Conservation (phyloP, 495 filamentous ascomycete genomes). For the Xanthoparmelia taractica region DNA sequence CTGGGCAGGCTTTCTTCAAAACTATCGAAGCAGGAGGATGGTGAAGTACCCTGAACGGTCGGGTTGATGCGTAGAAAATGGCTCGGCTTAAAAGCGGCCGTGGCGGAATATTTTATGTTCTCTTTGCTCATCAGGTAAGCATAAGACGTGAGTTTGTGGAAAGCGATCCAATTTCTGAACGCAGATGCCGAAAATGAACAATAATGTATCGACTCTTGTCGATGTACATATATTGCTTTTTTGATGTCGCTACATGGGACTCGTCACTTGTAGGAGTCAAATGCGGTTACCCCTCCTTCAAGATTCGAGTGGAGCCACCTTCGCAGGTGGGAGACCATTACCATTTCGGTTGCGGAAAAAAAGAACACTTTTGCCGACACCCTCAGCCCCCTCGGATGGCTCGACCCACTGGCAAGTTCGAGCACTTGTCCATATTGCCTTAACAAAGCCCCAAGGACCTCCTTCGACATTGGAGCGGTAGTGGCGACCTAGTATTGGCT, state of each 20-base stretch:
- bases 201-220: background rate
- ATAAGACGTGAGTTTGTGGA: background rate
- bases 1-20: background rate
- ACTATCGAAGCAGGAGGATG: background rate
- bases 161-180: background rate
- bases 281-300: background rate
- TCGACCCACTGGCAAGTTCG: constrained; percentile 50
- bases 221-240: background rate
- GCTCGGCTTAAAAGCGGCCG: background rate
- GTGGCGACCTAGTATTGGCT: constrained; percentile 49
- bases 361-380: constrained; percentile 45
- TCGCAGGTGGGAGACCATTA: constrained; percentile 55
- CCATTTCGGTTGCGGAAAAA: constrained; percentile 65
- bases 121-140: background rate
- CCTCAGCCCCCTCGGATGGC: constrained; percentile 56
- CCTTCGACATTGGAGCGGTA: constrained; percentile 48
- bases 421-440: constrained; percentile 46
- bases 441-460: constrained; percentile 47
- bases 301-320: constrained; percentile 29
- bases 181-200: background rate
- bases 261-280: constrained; percentile 4
- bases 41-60: background rate
- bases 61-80: background rate
- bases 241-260: background rate
- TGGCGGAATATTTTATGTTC: too few species aligned